A percentile compares a stretch with the other conserved stretches of the same genome.
phyloP scores from a whole-genome alignment of 2,329 filamentous ascomycete species.

The Colletotrichum sp. region DNA sequence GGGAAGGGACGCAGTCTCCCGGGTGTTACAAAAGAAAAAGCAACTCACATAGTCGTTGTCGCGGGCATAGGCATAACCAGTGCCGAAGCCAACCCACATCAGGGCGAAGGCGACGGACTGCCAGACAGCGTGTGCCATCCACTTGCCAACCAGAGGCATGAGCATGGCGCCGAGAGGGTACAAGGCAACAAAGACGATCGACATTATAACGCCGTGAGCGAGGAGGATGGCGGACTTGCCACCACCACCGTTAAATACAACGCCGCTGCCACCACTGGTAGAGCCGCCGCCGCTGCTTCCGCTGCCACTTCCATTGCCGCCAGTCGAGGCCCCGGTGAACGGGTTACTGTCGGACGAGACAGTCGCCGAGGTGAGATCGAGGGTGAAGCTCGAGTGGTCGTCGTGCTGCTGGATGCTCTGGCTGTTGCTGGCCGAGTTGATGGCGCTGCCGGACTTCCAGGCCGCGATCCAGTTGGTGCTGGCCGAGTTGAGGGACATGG shows the following conservation, averaged over 20 bases:
- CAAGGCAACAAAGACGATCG: constrained; percentile 60
- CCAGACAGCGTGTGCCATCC: constrained; percentile 61
- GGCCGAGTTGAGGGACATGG: constrained; percentile 45
- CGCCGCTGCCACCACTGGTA: constrained; percentile 16
- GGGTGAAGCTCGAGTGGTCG: constrained; percentile 42
- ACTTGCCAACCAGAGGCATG: constrained; percentile 64
- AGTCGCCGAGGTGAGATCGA: constrained; percentile 54
- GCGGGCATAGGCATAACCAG: constrained; percentile 56
- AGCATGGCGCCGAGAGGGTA: constrained; percentile 66
- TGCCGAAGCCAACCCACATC: constrained; percentile 65
- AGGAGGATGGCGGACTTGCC: constrained; percentile 33
- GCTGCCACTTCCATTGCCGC: neutral
- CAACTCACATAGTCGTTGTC: constrained; percentile 47
- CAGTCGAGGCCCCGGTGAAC: constrained; percentile 40
- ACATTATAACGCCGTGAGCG: constrained; percentile 66
- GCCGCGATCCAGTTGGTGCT: constrained; percentile 57
- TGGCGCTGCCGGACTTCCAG: constrained; percentile 51
- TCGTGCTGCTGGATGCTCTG: constrained; percentile 53
- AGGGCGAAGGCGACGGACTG: constrained; percentile 59
- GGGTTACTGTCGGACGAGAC: constrained; percentile 57
- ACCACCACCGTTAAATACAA: constrained; percentile 20
- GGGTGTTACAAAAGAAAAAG: neutral
- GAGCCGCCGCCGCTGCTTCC: constrained; percentile 20
- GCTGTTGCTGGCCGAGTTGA: constrained; percentile 46
- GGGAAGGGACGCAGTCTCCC: neutral